Conservation (phyloP, 2,329 filamentous ascomycete genomes). For the Aspergillus felis region DNA sequence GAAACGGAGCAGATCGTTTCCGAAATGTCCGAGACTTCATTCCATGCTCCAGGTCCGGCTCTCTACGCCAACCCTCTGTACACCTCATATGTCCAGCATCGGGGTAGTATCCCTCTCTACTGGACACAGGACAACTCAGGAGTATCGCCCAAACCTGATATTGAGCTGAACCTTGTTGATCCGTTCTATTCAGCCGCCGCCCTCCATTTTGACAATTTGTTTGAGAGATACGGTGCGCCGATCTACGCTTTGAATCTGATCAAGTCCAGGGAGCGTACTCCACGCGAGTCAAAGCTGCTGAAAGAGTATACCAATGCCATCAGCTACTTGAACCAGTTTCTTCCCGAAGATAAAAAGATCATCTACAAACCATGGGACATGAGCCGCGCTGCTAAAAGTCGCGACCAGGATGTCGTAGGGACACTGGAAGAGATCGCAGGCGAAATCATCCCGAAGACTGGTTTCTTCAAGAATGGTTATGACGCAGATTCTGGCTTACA, state of each 20-base stretch:
- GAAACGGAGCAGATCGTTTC: slow-evolving; percentile 98
- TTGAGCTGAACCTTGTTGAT: slow-evolving; percentile 91
- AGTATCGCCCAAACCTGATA: slow-evolving; percentile 93
- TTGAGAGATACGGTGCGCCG: slow-evolving; percentile 86
- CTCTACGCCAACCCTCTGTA: slow-evolving; percentile 86
- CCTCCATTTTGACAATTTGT: slow-evolving; percentile 90
- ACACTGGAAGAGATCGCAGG: slow-evolving; percentile 87
- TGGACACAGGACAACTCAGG: slow-evolving; percentile 97
- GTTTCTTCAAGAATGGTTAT: slow-evolving; percentile 93
- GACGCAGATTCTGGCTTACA: slow-evolving; percentile 60
- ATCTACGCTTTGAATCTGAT: slow-evolving; percentile 90
- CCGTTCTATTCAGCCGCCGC: slow-evolving; percentile 93
- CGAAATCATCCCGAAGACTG: slow-evolving; percentile 76
- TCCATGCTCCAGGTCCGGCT: slow-evolving; percentile 82
- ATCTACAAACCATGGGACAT: slow-evolving; percentile 97
- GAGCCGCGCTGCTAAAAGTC: slow-evolving; percentile 88
- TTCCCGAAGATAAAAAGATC: slow-evolving; percentile 79
- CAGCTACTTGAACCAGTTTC: slow-evolving; percentile 88
- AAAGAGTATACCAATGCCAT: slow-evolving; percentile 84
- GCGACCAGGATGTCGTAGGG: slow-evolving; percentile 89
- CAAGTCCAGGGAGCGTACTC: slow-evolving; percentile 80
- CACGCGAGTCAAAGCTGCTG: slow-evolving; percentile 85
- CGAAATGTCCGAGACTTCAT: slow-evolving; percentile 89
- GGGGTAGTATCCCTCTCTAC: slow-evolving; percentile 92
- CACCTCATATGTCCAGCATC: slow-evolving; percentile 94